Conservation (phyloP, 2,329 filamentous ascomycete genomes). For the Apiospora saccharicola region DNA sequence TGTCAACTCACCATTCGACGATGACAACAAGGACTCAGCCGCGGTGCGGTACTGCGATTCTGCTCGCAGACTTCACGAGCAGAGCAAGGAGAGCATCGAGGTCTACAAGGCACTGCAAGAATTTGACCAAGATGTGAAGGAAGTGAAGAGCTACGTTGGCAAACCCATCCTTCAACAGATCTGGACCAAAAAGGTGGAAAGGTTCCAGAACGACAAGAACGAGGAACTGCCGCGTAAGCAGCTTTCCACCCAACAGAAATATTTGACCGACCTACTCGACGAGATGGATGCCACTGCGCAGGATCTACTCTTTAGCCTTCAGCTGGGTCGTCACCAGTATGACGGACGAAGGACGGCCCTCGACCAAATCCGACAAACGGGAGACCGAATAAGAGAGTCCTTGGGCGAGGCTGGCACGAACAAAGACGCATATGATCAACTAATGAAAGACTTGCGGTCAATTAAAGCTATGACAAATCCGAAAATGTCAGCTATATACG, state of each 20-base stretch:
- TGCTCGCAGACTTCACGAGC: slow-evolving; percentile 22
- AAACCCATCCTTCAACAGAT: slow-evolving; percentile 36
- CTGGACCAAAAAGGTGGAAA: slow-evolving; percentile 38
- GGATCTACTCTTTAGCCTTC: background rate
- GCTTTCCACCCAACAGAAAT: slow-evolving; percentile 36
- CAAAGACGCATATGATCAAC: background rate
- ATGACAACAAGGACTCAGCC: background rate
- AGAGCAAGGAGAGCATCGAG: slow-evolving; percentile 35
- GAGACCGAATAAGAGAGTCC: background rate
- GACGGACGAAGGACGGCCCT: background rate
- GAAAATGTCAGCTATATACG: background rate
- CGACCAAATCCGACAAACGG: background rate
- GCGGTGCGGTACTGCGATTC: background rate
- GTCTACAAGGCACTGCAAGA: slow-evolving; percentile 36
- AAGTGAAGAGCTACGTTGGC: slow-evolving; percentile 35
- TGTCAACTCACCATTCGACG: background rate
- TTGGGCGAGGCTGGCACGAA: background rate
- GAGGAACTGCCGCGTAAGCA: slow-evolving; percentile 30
- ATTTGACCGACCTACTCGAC: slow-evolving; percentile 36
- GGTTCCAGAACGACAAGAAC: slow-evolving; percentile 31
- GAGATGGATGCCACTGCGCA: slow-evolving; percentile 35
- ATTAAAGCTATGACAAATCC: background rate
- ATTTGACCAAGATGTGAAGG: slow-evolving; percentile 36
- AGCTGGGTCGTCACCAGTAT: background rate
- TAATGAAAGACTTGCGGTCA: background rate